Evolutionary conservation across 2,329 filamentous ascomycete genomes (phyloP).

Genomic region (Apiospora malaysiana): DNA sequence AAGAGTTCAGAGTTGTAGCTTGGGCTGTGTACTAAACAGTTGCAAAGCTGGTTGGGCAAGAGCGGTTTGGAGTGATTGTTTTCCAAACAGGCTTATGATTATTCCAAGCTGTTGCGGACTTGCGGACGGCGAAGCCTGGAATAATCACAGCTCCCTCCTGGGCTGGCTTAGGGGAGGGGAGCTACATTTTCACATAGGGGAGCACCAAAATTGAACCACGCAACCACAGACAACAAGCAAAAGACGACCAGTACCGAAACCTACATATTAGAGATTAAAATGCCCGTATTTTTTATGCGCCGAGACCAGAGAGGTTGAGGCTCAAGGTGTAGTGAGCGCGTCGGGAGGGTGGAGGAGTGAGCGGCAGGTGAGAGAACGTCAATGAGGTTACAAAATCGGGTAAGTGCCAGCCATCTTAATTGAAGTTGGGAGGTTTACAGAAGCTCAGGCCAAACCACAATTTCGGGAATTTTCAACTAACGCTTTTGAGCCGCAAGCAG

Average conservation of each 20-base stretch:
- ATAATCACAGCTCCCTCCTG: neutral
- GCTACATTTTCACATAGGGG: neutral
- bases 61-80: too few relatives aligned
- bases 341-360: neutral
- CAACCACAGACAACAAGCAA: neutral
- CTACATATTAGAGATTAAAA: neutral
- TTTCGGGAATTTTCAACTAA: neutral
- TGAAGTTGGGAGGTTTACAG: slow-evolving; percentile 17
- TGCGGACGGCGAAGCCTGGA: neutral
- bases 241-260: neutral
- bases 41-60: neutral
- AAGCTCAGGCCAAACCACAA: slow-evolving; percentile 9
- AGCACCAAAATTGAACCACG: neutral
- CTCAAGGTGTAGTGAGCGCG: neutral
- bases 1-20: neutral
- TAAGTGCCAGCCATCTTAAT: slow-evolving; percentile 2
- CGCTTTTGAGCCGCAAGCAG: slow-evolving; percentile 15
- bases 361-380: neutral
- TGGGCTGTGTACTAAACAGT: neutral
- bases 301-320: neutral
- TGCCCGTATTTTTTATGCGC: neutral
- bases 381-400: slow-evolving; percentile 15
- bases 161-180: neutral
- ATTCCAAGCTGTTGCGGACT: neutral
- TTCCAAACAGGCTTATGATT: neutral